These are phyloP conservation scores for Ophiosphaerella narmari DNA, from an alignment of 2,329 filamentous ascomycete genomes.

Conservation along the genomic window DNA sequence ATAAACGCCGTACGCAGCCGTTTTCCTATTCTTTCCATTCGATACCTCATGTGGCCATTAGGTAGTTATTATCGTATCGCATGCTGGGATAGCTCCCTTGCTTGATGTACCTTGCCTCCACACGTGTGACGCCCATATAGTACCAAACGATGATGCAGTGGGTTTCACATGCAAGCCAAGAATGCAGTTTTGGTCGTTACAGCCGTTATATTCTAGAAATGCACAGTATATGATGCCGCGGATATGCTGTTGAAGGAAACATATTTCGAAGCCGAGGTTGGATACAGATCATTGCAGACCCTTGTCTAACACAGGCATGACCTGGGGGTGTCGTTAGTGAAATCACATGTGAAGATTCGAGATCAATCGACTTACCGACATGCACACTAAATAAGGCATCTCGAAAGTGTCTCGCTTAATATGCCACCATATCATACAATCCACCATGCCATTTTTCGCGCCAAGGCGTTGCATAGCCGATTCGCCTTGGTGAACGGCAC, in stretches of 20 bases:
- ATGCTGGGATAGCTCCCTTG: too few species aligned
- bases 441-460: constrained; percentile 84
- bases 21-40: too few species aligned
- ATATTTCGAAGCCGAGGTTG: not conserved
- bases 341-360: not conserved
- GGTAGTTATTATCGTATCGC: too few species aligned
- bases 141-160: too few species aligned
- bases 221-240: not conserved
- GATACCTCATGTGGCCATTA: too few species aligned
- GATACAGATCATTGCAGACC: constrained; percentile 16
- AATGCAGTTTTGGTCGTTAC: too few species aligned
- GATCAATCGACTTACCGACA: constrained; percentile 75
- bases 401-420: constrained; percentile 97
- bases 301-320: constrained; percentile 27
- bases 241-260: not conserved
- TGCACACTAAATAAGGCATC: constrained; percentile 97
- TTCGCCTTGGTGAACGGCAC: constrained; percentile 59
- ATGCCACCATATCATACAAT: constrained; percentile 96
- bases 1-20: not conserved
- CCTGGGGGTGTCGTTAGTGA: not conserved
- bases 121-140: too few species aligned
- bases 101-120: too few species aligned
- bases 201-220: not conserved
- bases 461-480: constrained; percentile 80
- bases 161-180: too few species aligned